These are phyloP conservation scores for Myxozyma neotropica DNA, from an alignment of 805 yeast species.

Conservation along the genomic window DNA sequence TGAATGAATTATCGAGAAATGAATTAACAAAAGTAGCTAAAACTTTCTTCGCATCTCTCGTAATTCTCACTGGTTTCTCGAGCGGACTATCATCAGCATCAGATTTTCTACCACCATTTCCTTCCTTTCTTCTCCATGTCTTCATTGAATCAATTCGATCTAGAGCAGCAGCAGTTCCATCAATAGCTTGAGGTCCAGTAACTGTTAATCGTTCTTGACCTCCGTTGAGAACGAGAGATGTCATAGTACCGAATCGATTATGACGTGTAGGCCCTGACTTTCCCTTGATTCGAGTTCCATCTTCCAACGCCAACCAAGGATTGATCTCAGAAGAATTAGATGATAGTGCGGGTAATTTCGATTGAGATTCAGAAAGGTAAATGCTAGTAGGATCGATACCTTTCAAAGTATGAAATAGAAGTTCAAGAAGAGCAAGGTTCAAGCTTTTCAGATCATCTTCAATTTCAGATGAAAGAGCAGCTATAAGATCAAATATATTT, in stretches of 20 bases:
- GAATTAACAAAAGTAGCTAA: slow-evolving; percentile 54
- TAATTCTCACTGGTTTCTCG: slow-evolving; percentile 36
- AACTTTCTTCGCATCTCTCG: slow-evolving; percentile 40
- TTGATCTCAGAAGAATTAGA: slow-evolving; percentile 12
- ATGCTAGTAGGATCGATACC: slow-evolving; percentile 53
- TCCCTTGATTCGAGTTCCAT: slow-evolving; percentile 60
- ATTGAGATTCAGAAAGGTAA: slow-evolving; percentile 11
- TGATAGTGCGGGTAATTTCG: slow-evolving; percentile 16
- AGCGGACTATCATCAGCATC: slow-evolving; percentile 13
- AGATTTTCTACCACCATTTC: slow-evolving; percentile 26
- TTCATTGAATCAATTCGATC: slow-evolving; percentile 68
- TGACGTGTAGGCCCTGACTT: slow-evolving; percentile 66
- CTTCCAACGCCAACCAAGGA: slow-evolving; percentile 53
- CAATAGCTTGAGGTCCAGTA: slow-evolving; percentile 70
- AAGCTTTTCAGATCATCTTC: slow-evolving; percentile 66
- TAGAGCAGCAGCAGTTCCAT: slow-evolving; percentile 56
- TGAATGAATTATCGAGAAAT: slow-evolving; percentile 75
- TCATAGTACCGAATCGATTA: slow-evolving; percentile 85
- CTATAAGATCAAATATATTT: slow-evolving; percentile 69
- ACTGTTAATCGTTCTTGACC: slow-evolving; percentile 63
- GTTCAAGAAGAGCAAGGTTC: slow-evolving; percentile 67
- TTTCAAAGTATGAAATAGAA: slow-evolving; percentile 62
- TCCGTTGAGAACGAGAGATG: slow-evolving; percentile 63
- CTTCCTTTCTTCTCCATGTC: slow-evolving; percentile 56
- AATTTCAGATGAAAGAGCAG: slow-evolving; percentile 69